phyloP scores from a whole-genome alignment of 179 eudicot genomes.

The Nepenthes alata region DNA sequence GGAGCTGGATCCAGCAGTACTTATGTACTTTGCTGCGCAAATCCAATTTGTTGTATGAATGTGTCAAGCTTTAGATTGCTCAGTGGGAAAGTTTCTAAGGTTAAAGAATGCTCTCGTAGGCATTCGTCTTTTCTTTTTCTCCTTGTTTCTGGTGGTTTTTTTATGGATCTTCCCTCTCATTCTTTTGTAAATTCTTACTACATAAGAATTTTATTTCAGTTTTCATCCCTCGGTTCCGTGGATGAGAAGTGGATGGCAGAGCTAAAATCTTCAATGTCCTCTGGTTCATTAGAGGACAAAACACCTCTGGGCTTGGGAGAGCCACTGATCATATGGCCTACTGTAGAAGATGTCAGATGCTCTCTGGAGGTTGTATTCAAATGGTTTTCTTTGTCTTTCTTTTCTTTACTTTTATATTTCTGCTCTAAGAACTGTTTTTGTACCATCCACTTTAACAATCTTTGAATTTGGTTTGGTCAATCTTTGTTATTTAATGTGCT shows the following conservation, averaged over 20 bases:
- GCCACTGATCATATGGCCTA: slow-evolving; percentile 79
- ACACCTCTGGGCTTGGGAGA: slow-evolving; percentile 73
- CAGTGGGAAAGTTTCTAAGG: not conserved
- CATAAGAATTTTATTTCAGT: slow-evolving; percentile 30
- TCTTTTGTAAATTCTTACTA: not conserved
- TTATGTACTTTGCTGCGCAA: too few relatives aligned
- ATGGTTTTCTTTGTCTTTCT: not conserved
- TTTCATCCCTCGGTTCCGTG: slow-evolving; percentile 93
- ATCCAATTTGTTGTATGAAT: too few relatives aligned
- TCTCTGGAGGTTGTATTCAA: slow-evolving; percentile 64
- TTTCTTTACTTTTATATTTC: not conserved
- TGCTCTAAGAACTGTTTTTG: not conserved
- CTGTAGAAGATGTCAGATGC: slow-evolving; percentile 91
- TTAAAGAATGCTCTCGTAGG: not conserved
- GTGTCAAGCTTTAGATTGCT: too few relatives aligned
- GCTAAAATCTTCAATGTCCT: slow-evolving; percentile 73
- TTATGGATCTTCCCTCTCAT: not conserved
- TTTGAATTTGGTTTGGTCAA: not conserved
- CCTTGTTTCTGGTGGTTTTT: not conserved
- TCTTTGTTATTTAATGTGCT: not conserved
- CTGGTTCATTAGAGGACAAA: slow-evolving; percentile 65
- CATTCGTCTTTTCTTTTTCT: not conserved
- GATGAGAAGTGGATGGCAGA: slow-evolving; percentile 99
- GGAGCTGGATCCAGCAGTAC: too few relatives aligned
- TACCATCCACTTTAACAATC: not conserved